These are phyloP conservation scores for Malus sieversii DNA, from an alignment of 306 rosid genomes.

Conservation along the genomic window DNA sequence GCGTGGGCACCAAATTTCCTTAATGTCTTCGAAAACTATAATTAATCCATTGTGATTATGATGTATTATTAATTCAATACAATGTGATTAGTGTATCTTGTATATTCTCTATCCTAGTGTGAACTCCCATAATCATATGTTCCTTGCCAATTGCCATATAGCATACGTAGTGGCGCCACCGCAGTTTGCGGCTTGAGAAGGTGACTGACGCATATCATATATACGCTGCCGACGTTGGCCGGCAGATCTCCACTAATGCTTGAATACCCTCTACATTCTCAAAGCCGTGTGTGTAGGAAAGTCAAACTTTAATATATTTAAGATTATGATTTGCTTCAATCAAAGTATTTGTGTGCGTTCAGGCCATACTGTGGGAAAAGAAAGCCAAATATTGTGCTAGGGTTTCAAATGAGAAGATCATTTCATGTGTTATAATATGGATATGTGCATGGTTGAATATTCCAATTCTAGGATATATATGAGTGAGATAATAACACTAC, in stretches of 20 bases:
- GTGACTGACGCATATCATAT: slow-evolving; percentile 3
- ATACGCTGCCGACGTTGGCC: slow-evolving; percentile 32
- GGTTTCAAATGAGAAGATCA: neutral
- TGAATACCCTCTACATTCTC: slow-evolving; percentile 11
- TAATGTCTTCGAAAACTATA: slow-evolving; percentile 11
- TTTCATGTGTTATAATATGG: neutral
- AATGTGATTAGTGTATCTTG: neutral
- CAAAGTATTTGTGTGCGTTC: slow-evolving; percentile 2
- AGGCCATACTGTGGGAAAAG: slow-evolving; percentile 8
- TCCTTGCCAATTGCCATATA: slow-evolving; percentile 9
- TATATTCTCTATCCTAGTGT: neutral
- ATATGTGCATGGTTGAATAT: neutral
- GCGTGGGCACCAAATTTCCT: slow-evolving; percentile 8
- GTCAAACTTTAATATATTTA: neutral
- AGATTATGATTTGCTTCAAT: neutral
- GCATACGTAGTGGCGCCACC: slow-evolving; percentile 28
- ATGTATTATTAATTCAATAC: neutral
- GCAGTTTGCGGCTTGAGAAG: slow-evolving; percentile 31
- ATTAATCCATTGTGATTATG: neutral
- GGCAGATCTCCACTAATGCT: slow-evolving; percentile 18
- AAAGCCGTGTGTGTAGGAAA: slow-evolving; percentile 26
- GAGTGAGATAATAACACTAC: neutral
- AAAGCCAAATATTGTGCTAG: neutral
- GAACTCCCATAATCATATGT: slow-evolving; percentile 12
- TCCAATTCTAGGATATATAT: neutral